Base-by-base conservation (phyloP, 768 basidiomycete species). In the Crepidotus variabilis region DNA sequence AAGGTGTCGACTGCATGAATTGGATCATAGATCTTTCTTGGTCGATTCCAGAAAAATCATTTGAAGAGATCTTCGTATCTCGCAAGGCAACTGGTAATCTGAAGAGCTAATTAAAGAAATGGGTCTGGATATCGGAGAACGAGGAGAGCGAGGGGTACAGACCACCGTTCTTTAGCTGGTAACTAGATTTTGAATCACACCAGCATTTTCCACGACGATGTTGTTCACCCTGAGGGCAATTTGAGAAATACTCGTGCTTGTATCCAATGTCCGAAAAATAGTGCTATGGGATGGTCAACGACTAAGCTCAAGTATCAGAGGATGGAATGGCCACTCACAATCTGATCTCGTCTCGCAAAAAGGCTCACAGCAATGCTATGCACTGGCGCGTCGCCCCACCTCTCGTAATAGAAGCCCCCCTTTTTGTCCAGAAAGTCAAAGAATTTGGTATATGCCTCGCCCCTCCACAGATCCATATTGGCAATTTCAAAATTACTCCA, bases 401-500 rank as follows among this genome's bases (percentile, higher is more conserved):
- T 85, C 83, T 94, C 92, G 61, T 93, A 93, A 69, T 94, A 94
- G 69, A 94, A 93, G 14, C 93, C 93, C 52, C 94, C 94, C 45
- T 78, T 77, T 52, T 79, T 65, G 53, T 96, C 94, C 20, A 96
- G 76, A 67, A 83, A 83, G 46, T 93, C 86, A 62, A 95, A 96
- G 75, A 84, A 96, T 61, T 87, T 83, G 57, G 74, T 76, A 67
- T 97, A 97, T 2, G 87, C 85, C 57, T 94, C 86, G 13, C 86
- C 72, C 61, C 93, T 78, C 91, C 91, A 94, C 58, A 95, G 82
- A 58, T 90, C 85, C 58, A 95, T 78, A 63, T 86, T 80, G 4
- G 79, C 94, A 57, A 97, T 96, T 69, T 96, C 94, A 64, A 96
- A 96, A 70, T 94, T 97, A 62, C 86, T 90, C 92, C 92, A 94